Conservation (phyloP, 805 yeast species). For the Myxozyma sirexii region DNA sequence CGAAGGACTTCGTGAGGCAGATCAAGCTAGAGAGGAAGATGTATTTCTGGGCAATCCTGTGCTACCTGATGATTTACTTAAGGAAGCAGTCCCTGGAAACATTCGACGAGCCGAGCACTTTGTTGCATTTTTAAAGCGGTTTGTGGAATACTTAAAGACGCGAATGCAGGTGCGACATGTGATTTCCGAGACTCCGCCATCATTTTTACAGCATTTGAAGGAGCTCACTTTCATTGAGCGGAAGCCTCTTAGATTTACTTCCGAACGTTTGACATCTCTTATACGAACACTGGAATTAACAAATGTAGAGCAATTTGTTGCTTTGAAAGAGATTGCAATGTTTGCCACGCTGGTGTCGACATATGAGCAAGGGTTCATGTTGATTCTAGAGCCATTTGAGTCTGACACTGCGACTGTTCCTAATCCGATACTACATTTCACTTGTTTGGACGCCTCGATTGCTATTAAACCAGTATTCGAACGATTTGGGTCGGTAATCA, state of each 20-base stretch:
- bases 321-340: slow-evolving; percentile 92
- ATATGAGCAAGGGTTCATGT: slow-evolving; percentile 87
- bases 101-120: slow-evolving; percentile 97
- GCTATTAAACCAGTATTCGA: slow-evolving; percentile 98
- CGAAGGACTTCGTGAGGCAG: slow-evolving; percentile 83
- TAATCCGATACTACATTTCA: slow-evolving; percentile 88
- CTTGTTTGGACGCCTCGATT: slow-evolving; percentile 96
- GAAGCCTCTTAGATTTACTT: slow-evolving; percentile 84
- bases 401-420: slow-evolving; percentile 95
- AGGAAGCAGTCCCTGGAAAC: slow-evolving; percentile 96
- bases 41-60: slow-evolving; percentile 85
- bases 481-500: slow-evolving; percentile 85
- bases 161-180: slow-evolving; percentile 98
- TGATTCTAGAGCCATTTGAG: slow-evolving; percentile 94
- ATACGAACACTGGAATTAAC: slow-evolving; percentile 86
- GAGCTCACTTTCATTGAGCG: slow-evolving; percentile 90
- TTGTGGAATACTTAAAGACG: slow-evolving; percentile 88
- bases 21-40: slow-evolving; percentile 62
- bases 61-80: slow-evolving; percentile 77
- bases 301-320: slow-evolving; percentile 88
- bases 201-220: slow-evolving; percentile 89
- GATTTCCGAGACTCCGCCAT: slow-evolving; percentile 94
- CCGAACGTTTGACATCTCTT: slow-evolving; percentile 84
- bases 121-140: slow-evolving; percentile 86
- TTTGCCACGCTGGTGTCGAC: slow-evolving; percentile 96